Conservation (phyloP, 441 rosid genomes). For the Aleurites moluccanus region DNA sequence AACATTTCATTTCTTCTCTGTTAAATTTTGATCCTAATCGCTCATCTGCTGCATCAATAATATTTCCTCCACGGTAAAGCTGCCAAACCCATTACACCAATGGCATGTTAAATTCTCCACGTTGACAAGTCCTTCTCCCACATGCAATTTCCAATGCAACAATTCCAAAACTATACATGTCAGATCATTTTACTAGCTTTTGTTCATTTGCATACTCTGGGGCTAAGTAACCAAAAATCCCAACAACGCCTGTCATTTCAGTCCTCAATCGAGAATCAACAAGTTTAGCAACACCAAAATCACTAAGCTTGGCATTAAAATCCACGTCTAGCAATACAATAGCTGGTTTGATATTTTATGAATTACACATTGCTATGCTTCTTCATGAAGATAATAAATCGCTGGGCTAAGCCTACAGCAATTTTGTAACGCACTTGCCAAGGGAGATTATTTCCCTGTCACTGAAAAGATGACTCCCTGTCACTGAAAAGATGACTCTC, state of each 20-base stretch:
- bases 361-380: background rate
- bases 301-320: background rate
- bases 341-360: background rate
- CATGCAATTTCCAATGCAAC: background rate
- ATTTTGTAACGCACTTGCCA: background rate
- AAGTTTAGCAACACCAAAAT: background rate
- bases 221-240: slow-evolving; percentile 4
- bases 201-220: background rate
- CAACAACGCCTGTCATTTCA: slow-evolving; percentile 4
- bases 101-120: background rate
- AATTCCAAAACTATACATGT: slow-evolving; percentile 10
- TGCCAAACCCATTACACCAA: slow-evolving; percentile 18
- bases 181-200: slow-evolving; percentile 15
- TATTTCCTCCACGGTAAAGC: slow-evolving; percentile 13
- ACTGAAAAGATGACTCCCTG: background rate
- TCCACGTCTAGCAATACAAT: background rate
- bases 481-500: too few species aligned
- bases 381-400: background rate
- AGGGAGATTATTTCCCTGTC: background rate
- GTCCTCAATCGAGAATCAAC: slow-evolving; percentile 1
- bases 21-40: background rate
- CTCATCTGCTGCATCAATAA: background rate
- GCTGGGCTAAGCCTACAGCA: background rate
- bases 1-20: slow-evolving; percentile 11
- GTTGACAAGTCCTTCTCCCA: background rate